Conservation (phyloP, 116 monocot genomes). For the Papilionanthe hybrid region DNA sequence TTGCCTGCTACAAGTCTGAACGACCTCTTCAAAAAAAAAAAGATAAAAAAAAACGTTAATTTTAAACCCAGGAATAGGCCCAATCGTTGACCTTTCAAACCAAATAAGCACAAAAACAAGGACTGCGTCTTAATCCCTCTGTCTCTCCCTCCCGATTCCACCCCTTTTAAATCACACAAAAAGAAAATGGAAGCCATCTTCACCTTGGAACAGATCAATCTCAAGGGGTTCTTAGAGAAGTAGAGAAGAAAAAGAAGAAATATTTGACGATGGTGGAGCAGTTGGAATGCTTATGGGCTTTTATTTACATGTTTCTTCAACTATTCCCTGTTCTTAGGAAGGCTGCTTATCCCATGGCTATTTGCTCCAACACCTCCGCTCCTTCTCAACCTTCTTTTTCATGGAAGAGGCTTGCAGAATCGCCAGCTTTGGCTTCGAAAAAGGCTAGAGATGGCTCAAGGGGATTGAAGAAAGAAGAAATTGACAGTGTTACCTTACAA, state of each 20-base stretch:
- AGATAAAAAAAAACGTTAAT: background rate
- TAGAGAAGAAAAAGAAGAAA: background rate
- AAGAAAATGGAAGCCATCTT: background rate
- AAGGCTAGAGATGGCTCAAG: constrained; percentile 5
- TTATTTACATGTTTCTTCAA: constrained; percentile 22
- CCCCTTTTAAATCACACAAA: background rate
- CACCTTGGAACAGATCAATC: no score
- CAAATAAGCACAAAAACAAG: background rate
- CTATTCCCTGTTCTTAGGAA: constrained; percentile 30
- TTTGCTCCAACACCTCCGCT: constrained; percentile 13
- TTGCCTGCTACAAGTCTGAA: background rate
- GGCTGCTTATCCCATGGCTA: constrained; percentile 15
- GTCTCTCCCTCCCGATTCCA: background rate
- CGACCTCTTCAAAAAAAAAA: background rate
- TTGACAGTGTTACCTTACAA: background rate
- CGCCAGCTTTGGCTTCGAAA: background rate
- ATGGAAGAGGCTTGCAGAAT: constrained; percentile 30
- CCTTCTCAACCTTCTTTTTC: constrained; percentile 7
- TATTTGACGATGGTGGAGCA: constrained; percentile 19
- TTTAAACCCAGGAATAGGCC: background rate
- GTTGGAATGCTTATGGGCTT: constrained; percentile 18
- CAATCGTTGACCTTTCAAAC: background rate
- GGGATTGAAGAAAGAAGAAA: background rate
- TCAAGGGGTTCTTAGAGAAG: background rate
- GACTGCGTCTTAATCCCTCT: background rate